Evolutionary conservation across 1,284 basidiomycete genomes (phyloP).

Genomic region (Coniferiporia weirii): DNA sequence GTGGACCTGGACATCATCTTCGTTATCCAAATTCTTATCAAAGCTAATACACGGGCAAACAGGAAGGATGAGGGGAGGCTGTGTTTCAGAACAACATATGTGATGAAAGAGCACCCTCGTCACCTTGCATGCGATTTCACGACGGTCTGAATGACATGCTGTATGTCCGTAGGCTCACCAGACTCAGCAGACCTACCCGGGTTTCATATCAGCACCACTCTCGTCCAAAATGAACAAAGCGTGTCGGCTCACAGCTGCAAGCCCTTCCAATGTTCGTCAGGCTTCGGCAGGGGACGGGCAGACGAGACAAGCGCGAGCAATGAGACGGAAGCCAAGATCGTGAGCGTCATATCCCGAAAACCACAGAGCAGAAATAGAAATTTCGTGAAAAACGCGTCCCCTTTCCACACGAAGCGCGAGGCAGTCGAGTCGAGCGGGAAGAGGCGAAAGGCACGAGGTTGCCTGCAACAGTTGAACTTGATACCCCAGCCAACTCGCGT

Average conservation of each 20-base stretch:
- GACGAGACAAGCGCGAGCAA: conserved; percentile 43
- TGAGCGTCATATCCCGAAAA: conserved; percentile 32
- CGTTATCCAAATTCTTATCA: conserved; percentile 7
- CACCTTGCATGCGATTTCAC: conserved; percentile 37
- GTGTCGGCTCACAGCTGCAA: background rate
- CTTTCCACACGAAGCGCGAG: background rate
- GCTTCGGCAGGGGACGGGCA: conserved; percentile 33
- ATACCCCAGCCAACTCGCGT: background rate
- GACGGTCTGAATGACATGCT: conserved; percentile 33
- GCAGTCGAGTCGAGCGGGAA: background rate
- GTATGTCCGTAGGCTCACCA: conserved; percentile 26
- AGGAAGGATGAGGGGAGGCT: background rate
- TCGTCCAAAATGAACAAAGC: background rate
- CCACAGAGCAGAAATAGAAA: background rate
- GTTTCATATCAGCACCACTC: conserved; percentile 10
- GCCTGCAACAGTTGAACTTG: conserved; percentile 6
- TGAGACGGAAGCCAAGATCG: conserved; percentile 37
- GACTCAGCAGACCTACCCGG: conserved; percentile 23
- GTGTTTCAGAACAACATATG: background rate
- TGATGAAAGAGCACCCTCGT: conserved; percentile 14
- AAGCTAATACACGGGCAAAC: background rate
- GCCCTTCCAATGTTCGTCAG: conserved; percentile 23
- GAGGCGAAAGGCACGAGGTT: conserved; percentile 2
- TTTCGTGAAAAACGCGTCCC: background rate
- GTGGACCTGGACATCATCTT: conserved; percentile 27